Base-by-base conservation (phyloP, 139 green algal genomes). In the Cymbomonas tetramitiformis region DNA sequence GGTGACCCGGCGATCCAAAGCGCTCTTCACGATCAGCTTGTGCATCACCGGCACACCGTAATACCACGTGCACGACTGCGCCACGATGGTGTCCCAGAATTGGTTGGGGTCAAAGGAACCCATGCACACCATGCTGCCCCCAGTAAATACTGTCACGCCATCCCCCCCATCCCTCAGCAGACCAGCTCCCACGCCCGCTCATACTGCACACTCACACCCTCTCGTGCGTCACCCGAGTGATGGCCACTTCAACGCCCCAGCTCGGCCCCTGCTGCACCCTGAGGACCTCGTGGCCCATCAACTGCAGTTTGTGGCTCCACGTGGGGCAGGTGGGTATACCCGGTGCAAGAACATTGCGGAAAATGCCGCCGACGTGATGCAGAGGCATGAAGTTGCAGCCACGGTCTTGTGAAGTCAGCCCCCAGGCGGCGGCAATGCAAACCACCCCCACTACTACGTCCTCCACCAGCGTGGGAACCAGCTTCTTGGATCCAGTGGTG, bases 21-120 rank as follows among this genome's bases (percentile, higher is more conserved):
- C 38, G 2, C 38, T 52, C 38, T 51, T 56, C 19, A 30, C 4
- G 31, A 58, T 64, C 10, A 67, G n/a, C 49, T 30, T 29, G 24
- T 67, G 59, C 59, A 67, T 67, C 3, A 49, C 61, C 30, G 59
- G 59, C 9, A 31, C 51, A 29, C 44, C 59, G 59, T 67, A 67
- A 33, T 67, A 67, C 59, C 59, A 67, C 1, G 59, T 67, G n/a
- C 38, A 58, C 24, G 44, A 9, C 21, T 49, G 31, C 12, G n/a
- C 1, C 26, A n/a, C 33, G 30, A 46, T 1, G n/a, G 34, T n/a
- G 23, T 64, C n/a, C 59, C 59, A 67, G 39, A 67, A 67, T 23
- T 65, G 23, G 1, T 38, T 21, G 40, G 46, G 48, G 51, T 67
- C 59, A 31, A 67, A 67, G n/a, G 34, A 41, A 2, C 38, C 15